These are phyloP conservation scores for Penicillium turbatum DNA, from an alignment of 495 filamentous ascomycete genomes.

Conservation along the genomic window DNA sequence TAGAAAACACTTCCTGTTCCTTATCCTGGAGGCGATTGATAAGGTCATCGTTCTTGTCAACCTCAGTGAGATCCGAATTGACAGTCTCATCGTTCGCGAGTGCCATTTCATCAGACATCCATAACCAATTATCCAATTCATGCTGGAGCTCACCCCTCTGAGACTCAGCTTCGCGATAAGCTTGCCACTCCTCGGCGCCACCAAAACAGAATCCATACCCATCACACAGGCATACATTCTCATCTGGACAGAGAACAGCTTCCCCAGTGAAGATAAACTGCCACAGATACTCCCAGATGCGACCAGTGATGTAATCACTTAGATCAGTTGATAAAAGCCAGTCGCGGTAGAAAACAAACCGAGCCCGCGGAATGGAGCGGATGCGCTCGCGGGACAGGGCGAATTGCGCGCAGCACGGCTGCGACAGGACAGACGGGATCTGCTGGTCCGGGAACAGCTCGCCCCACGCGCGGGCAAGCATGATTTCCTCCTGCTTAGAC, in stretches of 20 bases:
- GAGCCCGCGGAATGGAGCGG: slow-evolving; percentile 51
- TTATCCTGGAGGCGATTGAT: slow-evolving; percentile 27
- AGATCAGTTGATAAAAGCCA: slow-evolving; percentile 62
- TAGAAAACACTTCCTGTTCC: slow-evolving; percentile 33
- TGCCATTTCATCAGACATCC: slow-evolving; percentile 34
- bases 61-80: slow-evolving; percentile 31
- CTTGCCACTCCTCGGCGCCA: slow-evolving; percentile 47
- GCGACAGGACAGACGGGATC: slow-evolving; percentile 51
- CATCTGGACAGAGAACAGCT: slow-evolving; percentile 55
- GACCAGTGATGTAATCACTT: slow-evolving; percentile 63
- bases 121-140: slow-evolving; percentile 46
- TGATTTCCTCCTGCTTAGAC: slow-evolving; percentile 57
- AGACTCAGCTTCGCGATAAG: slow-evolving; percentile 41
- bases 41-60: slow-evolving; percentile 1
- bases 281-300: slow-evolving; percentile 75
- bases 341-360: slow-evolving; percentile 61
- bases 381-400: slow-evolving; percentile 53
- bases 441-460: slow-evolving; percentile 53
- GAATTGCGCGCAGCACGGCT: slow-evolving; percentile 69
- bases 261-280: slow-evolving; percentile 62
- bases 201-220: slow-evolving; percentile 77
- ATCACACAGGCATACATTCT: slow-evolving; percentile 72
- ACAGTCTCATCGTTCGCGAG: slow-evolving; percentile 31
- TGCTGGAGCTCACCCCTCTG: slow-evolving; percentile 41
- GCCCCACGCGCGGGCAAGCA: slow-evolving; percentile 51